These are phyloP conservation scores for Claviceps pazoutovae DNA, from an alignment of 2,329 filamentous ascomycete species.

Conservation along the genomic window DNA sequence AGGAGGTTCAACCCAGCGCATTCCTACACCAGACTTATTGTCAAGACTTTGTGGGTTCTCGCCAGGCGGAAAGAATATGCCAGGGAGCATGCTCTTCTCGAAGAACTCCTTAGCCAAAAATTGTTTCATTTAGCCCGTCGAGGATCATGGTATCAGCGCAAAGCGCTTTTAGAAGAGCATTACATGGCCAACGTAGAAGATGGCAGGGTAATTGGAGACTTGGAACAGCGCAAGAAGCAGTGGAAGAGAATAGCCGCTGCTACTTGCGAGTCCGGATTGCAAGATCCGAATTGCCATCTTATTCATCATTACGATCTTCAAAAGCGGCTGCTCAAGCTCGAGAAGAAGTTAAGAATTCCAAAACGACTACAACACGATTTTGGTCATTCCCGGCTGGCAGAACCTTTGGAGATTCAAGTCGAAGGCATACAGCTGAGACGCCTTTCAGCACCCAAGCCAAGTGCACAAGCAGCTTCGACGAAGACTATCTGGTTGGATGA, in stretches of 20 bases:
- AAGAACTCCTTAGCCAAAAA: slow-evolving; percentile 62
- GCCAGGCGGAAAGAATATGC: slow-evolving; percentile 70
- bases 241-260: slow-evolving; percentile 65
- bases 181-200: slow-evolving; percentile 62
- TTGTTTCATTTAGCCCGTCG: slow-evolving; percentile 76
- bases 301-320: slow-evolving; percentile 92
- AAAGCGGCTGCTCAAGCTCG: slow-evolving; percentile 83
- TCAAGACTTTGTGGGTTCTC: slow-evolving; percentile 70
- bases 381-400: slow-evolving; percentile 63
- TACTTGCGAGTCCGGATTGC: slow-evolving; percentile 76
- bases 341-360: slow-evolving; percentile 68
- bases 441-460: slow-evolving; percentile 30
- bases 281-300: slow-evolving; percentile 79
- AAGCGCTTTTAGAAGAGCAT: slow-evolving; percentile 85
- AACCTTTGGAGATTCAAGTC: slow-evolving; percentile 61
- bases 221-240: slow-evolving; percentile 54
- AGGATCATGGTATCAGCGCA: slow-evolving; percentile 90
- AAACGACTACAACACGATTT: slow-evolving; percentile 88
- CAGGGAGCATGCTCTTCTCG: slow-evolving; percentile 60
- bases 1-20: slow-evolving; percentile 82
- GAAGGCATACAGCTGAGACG: slow-evolving; percentile 66
- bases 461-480: slow-evolving; percentile 32
- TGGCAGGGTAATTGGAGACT: slow-evolving; percentile 20
- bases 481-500: slow-evolving; percentile 86
- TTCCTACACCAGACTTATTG: slow-evolving; percentile 83